Conservation (phyloP, 768 basidiomycete genomes). For the Chalciporus pseudorubinellus region DNA sequence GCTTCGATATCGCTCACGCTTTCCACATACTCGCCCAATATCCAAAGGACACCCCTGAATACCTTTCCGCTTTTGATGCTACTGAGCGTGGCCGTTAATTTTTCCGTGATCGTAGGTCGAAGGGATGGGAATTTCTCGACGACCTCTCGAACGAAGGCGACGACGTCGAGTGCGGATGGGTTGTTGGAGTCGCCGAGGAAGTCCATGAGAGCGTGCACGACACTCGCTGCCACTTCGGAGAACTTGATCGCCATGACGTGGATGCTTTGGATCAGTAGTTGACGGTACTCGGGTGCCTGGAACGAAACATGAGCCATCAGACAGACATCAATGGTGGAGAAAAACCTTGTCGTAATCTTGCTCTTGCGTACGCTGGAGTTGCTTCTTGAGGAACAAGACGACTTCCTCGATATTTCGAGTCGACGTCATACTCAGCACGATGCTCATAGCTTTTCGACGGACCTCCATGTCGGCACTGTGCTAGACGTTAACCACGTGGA, state of each 20-base stretch:
- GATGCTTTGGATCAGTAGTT: conserved; percentile 95
- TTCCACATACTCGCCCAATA: conserved; percentile 93
- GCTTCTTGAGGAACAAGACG: conserved; percentile 95
- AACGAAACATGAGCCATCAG: background rate
- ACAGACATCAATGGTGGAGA: background rate
- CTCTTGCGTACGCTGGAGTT: conserved; percentile 90
- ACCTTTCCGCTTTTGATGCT: conserved; percentile 97
- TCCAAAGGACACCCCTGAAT: conserved; percentile 95
- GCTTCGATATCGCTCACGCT: conserved; percentile 61
- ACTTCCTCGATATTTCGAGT: conserved; percentile 96
- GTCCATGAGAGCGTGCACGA: conserved; percentile 91
- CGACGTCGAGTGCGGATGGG: conserved; percentile 92
- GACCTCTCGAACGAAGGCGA: conserved; percentile 86
- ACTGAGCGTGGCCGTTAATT: conserved; percentile 73
- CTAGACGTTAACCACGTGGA: background rate
- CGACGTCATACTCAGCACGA: conserved; percentile 90
- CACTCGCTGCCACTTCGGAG: conserved; percentile 93
- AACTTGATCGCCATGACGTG: conserved; percentile 96
- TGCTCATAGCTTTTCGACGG: conserved; percentile 85
- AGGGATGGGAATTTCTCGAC: conserved; percentile 97
- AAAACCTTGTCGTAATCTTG: conserved; percentile 87
- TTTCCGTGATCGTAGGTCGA: conserved; percentile 78
- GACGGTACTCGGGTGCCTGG: conserved; percentile 91
- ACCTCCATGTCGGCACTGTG: conserved; percentile 93
- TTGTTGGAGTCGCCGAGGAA: conserved; percentile 95